Evolutionary conservation across 1,139 yeast species (phyloP).

Genomic region (Hyphopichia khmerensis): DNA sequence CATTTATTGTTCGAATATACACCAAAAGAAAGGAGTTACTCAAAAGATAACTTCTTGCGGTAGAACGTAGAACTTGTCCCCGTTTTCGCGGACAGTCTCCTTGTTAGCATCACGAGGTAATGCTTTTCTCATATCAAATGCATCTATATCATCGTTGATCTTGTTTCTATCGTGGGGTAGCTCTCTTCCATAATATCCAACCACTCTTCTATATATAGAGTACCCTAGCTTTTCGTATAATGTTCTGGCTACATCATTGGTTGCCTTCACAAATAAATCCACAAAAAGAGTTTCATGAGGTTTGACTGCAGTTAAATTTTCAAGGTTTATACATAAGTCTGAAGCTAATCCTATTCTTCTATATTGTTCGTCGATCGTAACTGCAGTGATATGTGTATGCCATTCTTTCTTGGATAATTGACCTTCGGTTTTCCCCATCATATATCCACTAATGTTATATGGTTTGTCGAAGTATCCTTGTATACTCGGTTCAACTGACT

Average conservation of each 20-base stretch:
- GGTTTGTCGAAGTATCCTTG: background rate
- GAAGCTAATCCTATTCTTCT: slow-evolving; percentile 86
- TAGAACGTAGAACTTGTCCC: slow-evolving; percentile 54
- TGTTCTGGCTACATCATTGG: slow-evolving; percentile 75
- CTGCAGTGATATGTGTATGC: slow-evolving; percentile 98
- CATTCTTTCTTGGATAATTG: slow-evolving; percentile 62
- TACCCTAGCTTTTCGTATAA: slow-evolving; percentile 87
- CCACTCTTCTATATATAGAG: slow-evolving; percentile 78
- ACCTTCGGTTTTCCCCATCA: slow-evolving; percentile 99
- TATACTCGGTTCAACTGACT: slow-evolving; percentile 49
- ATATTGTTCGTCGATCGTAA: slow-evolving; percentile 80
- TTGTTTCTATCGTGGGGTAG: slow-evolving; percentile 46
- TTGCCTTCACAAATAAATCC: slow-evolving; percentile 87
- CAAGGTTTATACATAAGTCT: slow-evolving; percentile 69
- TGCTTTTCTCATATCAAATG: slow-evolving; percentile 80
- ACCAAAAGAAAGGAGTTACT: slow-evolving; percentile 1
- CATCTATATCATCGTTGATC: slow-evolving; percentile 71
- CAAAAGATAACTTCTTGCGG: slow-evolving; percentile 62
- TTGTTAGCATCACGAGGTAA: slow-evolving; percentile 52
- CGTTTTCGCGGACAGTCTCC: slow-evolving; percentile 57
- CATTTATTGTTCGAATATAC: too few relatives aligned
- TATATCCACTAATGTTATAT: slow-evolving; percentile 57
- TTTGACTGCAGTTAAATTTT: slow-evolving; percentile 60
- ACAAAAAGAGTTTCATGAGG: slow-evolving; percentile 79
- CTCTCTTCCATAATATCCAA: slow-evolving; percentile 76